A percentile compares a stretch with the other conserved stretches of the same genome.
Conservation (phyloP, 768 basidiomycete species). For the Boletus barrowsii region DNA sequence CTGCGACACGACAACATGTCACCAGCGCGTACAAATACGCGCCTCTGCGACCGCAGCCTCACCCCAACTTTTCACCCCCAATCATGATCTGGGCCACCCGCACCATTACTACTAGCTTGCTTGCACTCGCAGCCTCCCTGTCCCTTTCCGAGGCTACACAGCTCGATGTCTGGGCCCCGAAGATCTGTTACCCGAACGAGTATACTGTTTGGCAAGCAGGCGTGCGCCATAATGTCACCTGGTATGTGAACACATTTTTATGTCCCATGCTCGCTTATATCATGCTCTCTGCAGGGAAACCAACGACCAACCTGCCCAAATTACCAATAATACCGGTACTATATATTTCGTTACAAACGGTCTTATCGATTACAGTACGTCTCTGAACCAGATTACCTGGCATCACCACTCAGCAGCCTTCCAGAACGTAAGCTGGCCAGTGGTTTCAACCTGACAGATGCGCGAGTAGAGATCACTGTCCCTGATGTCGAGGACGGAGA, state of each 20-base stretch:
- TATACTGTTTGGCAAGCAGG: not conserved
- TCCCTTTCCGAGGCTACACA: conserved; percentile 4
- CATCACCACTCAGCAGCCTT: conserved; percentile 2
- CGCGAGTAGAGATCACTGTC: conserved; percentile 24
- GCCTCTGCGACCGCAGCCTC: not conserved
- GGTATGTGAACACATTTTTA: conserved; percentile 19
- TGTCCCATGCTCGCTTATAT: not conserved
- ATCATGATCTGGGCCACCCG: not conserved
- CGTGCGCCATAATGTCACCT: conserved; percentile 13
- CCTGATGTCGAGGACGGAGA: conserved; percentile 28
- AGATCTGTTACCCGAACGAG: conserved; percentile 18
- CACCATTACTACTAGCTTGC: not conserved
- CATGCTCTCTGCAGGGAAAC: conserved; percentile 27
- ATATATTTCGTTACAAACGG: conserved; percentile 28
- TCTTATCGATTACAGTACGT: conserved; percentile 26
- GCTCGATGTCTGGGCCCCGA: conserved; percentile 29
- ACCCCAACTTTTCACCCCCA: not conserved
- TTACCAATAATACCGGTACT: conserved; percentile 32
- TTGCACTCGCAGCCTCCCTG: conserved; percentile 8
- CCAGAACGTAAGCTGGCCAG: conserved; percentile 23
- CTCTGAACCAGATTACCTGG: not conserved
- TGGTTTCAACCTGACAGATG: conserved; percentile 30
- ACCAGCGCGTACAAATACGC: conserved; percentile 2
- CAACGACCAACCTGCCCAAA: conserved; percentile 20
- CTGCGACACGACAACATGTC: not conserved